A percentile compares a stretch with the other conserved stretches of the same genome.
Evolutionary conservation across 345 rosid genomes (phyloP).

Genomic region (Triadica sebifera): DNA sequence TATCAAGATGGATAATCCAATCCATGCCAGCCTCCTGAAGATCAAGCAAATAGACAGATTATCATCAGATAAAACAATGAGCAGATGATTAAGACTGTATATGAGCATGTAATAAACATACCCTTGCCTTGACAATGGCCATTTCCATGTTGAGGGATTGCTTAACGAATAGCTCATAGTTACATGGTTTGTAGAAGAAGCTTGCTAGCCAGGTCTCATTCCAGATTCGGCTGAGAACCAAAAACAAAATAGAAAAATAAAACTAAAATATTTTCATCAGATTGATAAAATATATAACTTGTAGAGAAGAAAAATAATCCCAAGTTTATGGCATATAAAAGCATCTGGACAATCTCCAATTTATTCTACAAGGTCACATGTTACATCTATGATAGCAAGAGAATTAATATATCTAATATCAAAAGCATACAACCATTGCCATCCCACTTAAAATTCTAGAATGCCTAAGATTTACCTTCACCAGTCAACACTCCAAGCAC

Average conservation of each 20-base stretch:
- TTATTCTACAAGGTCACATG: background rate
- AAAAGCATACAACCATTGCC: background rate
- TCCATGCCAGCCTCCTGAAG: constrained; percentile 75
- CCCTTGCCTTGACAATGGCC: constrained; percentile 95
- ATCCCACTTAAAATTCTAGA: background rate
- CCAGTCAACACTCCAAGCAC: background rate
- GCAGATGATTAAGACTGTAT: background rate
- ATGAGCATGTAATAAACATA: constrained; percentile 38
- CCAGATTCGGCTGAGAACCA: constrained; percentile 78
- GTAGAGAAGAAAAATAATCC: background rate
- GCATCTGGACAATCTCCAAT: background rate
- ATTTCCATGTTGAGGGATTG: constrained; percentile 98
- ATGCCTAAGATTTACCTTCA: background rate
- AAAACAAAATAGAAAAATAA: constrained; percentile 17
- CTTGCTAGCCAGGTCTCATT: constrained; percentile 89
- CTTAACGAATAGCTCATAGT: constrained; percentile 91
- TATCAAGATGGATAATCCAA: constrained; percentile 96
- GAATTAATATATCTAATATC: background rate
- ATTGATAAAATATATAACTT: constrained; percentile 6
- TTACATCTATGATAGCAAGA: background rate
- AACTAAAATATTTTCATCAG: constrained; percentile 15
- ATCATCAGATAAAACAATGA: background rate
- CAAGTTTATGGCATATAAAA: background rate
- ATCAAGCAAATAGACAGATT: constrained; percentile 9
- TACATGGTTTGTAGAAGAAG: constrained; percentile 96